These are phyloP conservation scores for Panaeolus papilionaceus DNA, from an alignment of 768 basidiomycete species.

Conservation along the genomic window DNA sequence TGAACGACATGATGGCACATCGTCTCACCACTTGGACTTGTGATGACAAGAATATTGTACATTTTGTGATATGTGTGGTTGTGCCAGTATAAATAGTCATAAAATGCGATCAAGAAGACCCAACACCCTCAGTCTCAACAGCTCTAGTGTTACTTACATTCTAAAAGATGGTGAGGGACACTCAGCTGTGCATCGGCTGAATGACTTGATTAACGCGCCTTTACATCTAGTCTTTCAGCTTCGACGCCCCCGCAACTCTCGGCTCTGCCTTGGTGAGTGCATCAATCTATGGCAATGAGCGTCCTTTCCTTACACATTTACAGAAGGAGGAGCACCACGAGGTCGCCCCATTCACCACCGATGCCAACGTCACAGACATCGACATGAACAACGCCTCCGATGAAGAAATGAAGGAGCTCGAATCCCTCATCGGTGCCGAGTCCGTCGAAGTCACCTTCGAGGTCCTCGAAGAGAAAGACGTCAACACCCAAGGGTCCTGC, in stretches of 20 bases:
- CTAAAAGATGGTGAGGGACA: not conserved
- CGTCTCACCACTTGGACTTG: too few relatives aligned
- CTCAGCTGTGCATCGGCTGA: too few relatives aligned
- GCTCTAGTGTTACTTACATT: not conserved
- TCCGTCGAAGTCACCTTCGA: not conserved
- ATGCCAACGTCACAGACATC: constrained; percentile 2
- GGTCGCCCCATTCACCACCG: constrained; percentile 2
- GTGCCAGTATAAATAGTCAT: not conserved
- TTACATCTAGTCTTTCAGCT: not conserved
- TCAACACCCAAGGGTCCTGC: not conserved
- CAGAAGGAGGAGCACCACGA: constrained; percentile 3
- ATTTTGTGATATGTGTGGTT: too few relatives aligned
- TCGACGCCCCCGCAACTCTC: not conserved
- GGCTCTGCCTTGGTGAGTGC: not conserved
- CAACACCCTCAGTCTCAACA: constrained; percentile 3
- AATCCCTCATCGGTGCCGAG: not conserved
- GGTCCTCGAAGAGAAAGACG: not conserved
- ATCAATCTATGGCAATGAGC: not conserved
- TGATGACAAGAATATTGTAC: too few relatives aligned
- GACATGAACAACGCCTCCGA: constrained; percentile 7
- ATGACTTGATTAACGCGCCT: too few relatives aligned
- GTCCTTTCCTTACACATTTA: not conserved
- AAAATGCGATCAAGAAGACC: not conserved
- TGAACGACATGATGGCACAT: too few relatives aligned
- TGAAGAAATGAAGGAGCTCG: not conserved